A percentile compares a stretch with the other conserved stretches of the same genome.
phyloP scores from a whole-genome alignment of 2,329 filamentous ascomycete species.

The Alternaria dauci region DNA sequence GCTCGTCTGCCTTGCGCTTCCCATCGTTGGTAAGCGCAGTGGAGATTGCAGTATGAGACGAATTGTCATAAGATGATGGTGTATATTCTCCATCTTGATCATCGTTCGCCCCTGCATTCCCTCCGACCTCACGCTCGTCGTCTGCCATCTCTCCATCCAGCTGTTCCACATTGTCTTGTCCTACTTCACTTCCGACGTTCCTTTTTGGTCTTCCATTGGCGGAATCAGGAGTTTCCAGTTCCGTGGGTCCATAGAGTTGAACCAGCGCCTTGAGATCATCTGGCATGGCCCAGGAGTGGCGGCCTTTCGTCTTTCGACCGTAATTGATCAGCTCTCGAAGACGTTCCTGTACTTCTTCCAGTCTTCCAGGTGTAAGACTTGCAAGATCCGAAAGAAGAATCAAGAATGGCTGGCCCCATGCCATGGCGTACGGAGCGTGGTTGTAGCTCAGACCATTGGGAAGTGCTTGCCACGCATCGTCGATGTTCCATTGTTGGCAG shows the following conservation, averaged over 20 bases:
- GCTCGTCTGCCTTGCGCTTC: too few relatives aligned
- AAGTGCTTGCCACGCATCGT: background rate
- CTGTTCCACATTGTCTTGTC: background rate
- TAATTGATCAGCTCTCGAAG: background rate
- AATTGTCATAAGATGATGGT: too few relatives aligned
- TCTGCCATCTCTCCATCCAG: background rate
- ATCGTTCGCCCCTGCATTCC: too few relatives aligned
- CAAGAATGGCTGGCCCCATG: background rate
- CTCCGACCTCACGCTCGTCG: background rate
- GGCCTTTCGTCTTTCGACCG: background rate
- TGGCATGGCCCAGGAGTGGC: background rate
- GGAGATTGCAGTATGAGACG: too few relatives aligned
- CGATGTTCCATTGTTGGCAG: background rate
- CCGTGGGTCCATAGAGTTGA: background rate
- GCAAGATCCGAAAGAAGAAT: background rate
- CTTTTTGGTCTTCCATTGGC: background rate
- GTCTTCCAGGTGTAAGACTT: background rate
- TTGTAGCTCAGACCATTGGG: background rate
- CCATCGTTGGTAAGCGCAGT: too few relatives aligned
- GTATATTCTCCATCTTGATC: too few relatives aligned
- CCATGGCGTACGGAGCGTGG: background rate
- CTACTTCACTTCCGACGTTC: too few relatives aligned
- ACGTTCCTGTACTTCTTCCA: background rate
- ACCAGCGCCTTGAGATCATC: background rate
- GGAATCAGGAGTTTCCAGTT: background rate